Evolutionary conservation across 176 grass and related monocot species (phyloP).

Genomic region (Triticum turgidum): DNA sequence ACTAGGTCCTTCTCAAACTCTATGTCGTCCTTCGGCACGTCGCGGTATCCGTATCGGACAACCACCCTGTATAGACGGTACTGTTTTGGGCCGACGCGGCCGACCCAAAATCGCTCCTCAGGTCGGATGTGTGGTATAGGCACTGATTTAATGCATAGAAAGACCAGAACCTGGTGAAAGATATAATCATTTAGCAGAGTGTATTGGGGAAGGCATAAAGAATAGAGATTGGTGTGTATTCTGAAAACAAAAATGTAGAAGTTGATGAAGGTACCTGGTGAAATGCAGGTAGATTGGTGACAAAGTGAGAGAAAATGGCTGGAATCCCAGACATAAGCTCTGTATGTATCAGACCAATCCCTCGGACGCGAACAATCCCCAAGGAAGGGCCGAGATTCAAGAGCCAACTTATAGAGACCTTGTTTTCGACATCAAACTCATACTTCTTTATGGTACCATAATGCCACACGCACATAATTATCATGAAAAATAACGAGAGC

Average conservation of each 20-base stretch:
- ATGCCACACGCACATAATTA: constrained; percentile 87
- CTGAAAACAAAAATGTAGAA: background rate
- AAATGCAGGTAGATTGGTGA: constrained; percentile 95
- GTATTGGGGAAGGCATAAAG: background rate
- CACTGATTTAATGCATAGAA: constrained; percentile 79
- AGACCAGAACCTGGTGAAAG: constrained; percentile 71
- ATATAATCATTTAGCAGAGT: background rate
- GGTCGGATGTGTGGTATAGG: constrained; percentile 59
- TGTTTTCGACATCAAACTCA: constrained; percentile 86
- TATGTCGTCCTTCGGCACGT: constrained; percentile 64
- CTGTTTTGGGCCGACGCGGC: constrained; percentile 73
- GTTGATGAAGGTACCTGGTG: constrained; percentile 65
- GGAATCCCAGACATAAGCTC: constrained; percentile 86
- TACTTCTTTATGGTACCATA: constrained; percentile 84
- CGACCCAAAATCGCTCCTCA: constrained; percentile 66
- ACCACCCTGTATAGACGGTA: constrained; percentile 80
- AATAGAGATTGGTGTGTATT: background rate
- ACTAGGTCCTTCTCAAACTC: constrained; percentile 91
- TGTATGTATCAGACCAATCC: constrained; percentile 88
- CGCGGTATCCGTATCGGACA: constrained; percentile 80
- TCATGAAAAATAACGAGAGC: constrained; percentile 76
- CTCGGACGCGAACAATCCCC: constrained; percentile 83
- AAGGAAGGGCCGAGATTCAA: constrained; percentile 75
- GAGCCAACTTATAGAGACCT: constrained; percentile 86
- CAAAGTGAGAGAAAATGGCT: constrained; percentile 91